phyloP scores from a whole-genome alignment of 2,329 filamentous ascomycete species.

The Aspergillus sp. region DNA sequence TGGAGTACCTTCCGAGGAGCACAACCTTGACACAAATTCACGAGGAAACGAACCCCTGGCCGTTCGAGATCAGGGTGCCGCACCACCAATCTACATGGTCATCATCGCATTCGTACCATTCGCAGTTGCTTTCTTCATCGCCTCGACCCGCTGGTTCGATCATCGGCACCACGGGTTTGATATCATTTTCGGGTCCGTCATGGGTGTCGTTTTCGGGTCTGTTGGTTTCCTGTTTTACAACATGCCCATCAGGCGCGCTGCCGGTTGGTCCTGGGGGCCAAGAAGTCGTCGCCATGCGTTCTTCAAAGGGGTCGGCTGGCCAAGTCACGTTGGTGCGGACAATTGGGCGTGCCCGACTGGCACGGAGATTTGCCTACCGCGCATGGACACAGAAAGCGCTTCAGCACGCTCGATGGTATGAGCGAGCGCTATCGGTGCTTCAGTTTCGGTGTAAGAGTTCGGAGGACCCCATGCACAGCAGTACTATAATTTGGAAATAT shows the following conservation, averaged over 20 bases:
- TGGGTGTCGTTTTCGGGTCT: slow-evolving; percentile 62
- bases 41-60: slow-evolving; percentile 29
- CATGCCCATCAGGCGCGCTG: slow-evolving; percentile 64
- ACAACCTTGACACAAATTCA: background rate
- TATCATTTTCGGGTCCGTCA: slow-evolving; percentile 71
- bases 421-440: background rate
- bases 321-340: slow-evolving; percentile 21
- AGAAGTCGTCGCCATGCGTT: slow-evolving; percentile 65
- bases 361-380: slow-evolving; percentile 1
- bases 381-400: slow-evolving; percentile 14
- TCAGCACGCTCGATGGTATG: slow-evolving; percentile 7
- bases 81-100: slow-evolving; percentile 72
- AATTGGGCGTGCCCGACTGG: slow-evolving; percentile 13
- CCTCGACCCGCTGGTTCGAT: slow-evolving; percentile 78
- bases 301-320: slow-evolving; percentile 23
- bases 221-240: slow-evolving; percentile 82
- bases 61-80: slow-evolving; percentile 63
- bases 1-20: slow-evolving; percentile 6
- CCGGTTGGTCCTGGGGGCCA: slow-evolving; percentile 84
- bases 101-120: slow-evolving; percentile 61
- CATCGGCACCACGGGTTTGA: slow-evolving; percentile 91
- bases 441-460: background rate
- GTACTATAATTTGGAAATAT: background rate
- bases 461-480: background rate
- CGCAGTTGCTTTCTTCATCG: slow-evolving; percentile 67